Conservation (phyloP, 139 green algal species). For the Desmodesmus armatus region DNA sequence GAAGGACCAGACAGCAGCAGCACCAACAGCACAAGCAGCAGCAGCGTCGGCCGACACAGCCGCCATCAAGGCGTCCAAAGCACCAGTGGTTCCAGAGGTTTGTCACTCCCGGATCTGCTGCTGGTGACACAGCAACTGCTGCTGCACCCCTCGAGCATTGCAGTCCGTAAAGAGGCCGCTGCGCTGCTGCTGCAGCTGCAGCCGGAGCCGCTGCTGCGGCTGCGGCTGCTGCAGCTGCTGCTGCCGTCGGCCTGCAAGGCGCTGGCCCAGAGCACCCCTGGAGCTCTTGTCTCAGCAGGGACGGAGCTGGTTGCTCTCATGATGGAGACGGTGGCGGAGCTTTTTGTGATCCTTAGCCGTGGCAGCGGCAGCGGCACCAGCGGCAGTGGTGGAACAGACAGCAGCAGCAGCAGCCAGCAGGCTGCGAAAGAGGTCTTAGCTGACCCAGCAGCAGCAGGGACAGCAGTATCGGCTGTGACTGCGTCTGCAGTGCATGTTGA, state of each 20-base stretch:
- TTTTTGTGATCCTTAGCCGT: background rate
- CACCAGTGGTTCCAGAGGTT: background rate
- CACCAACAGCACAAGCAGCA: background rate
- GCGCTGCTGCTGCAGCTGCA: constrained; percentile 21
- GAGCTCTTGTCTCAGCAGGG: background rate
- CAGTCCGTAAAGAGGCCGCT: constrained; percentile 2
- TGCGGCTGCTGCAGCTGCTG: constrained; percentile 23
- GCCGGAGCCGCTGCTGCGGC: background rate
- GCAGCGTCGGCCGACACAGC: background rate
- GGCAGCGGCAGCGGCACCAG: constrained; percentile 7
- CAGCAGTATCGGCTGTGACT: background rate
- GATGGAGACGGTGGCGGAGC: background rate
- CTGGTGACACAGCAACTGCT: constrained; percentile 11
- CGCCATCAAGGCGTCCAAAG: no score
- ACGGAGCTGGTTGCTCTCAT: background rate
- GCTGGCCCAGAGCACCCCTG: background rate
- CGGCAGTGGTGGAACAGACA: background rate
- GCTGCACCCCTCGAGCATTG: constrained; percentile 8
- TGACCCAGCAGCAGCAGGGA: background rate
- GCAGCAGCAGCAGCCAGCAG: constrained; percentile 12
- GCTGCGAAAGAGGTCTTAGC: no score
- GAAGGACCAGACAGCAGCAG: constrained; percentile 7
- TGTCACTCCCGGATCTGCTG: background rate
- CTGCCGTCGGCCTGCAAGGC: constrained; percentile 8
- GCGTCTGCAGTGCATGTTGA: background rate